Percentiles rank a stretch among this genome's conserved stretches.
Evolutionary conservation across 2,329 filamentous ascomycete genomes (phyloP).

Genomic region (Fusarium sterilihyphosum): DNA sequence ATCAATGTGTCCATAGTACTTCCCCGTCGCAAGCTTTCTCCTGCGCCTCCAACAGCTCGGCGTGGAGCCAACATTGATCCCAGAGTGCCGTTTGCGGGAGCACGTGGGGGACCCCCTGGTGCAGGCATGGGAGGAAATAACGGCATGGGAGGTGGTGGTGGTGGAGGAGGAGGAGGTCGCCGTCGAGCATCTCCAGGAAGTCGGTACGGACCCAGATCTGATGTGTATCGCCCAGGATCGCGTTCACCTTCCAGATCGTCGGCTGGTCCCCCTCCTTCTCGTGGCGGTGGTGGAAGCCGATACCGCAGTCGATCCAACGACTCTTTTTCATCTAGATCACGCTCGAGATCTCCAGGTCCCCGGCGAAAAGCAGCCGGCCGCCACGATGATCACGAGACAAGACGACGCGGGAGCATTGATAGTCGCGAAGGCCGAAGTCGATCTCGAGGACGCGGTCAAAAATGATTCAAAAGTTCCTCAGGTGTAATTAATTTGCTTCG

Average conservation of each 20-base stretch:
- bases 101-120: conserved; percentile 47
- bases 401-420: conserved; percentile 57
- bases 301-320: conserved; percentile 58
- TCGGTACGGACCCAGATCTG: conserved; percentile 57
- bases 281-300: conserved; percentile 48
- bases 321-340: conserved; percentile 60
- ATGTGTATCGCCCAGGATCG: conserved; percentile 72
- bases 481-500: conserved; percentile 29
- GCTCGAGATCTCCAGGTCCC: conserved; percentile 55
- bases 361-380: conserved; percentile 47
- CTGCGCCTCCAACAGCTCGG: conserved; percentile 77
- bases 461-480: conserved; percentile 34
- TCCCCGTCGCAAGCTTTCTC: conserved; percentile 83
- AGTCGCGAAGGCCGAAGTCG: conserved; percentile 56
- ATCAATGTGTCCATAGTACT: conserved; percentile 91
- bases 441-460: conserved; percentile 51
- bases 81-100: conserved; percentile 46
- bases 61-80: conserved; percentile 69
- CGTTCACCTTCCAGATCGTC: conserved; percentile 58
- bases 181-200: conserved; percentile 49
- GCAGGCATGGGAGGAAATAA: conserved; percentile 34
- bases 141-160: conserved; percentile 46
- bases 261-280: conserved; percentile 51
- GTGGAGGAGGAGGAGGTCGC: conserved; percentile 51
- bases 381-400: conserved; percentile 46